These are phyloP conservation scores for Pyrenopolyporus hunteri DNA, from an alignment of 495 filamentous ascomycete genomes.

Conservation along the genomic window DNA sequence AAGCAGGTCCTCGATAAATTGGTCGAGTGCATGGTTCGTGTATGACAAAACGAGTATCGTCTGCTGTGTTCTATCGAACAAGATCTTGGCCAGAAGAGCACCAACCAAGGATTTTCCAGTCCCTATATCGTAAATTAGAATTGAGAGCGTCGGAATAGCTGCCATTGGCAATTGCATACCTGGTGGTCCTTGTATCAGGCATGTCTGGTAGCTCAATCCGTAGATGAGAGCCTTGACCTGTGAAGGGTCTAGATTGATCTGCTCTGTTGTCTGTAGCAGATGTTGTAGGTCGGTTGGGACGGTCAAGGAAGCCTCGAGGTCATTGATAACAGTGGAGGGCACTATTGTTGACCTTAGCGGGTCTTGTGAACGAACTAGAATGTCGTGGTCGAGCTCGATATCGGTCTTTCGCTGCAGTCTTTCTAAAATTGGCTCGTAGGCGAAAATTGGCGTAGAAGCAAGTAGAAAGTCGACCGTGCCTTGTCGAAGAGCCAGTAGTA, in stretches of 20 bases:
- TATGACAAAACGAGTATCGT: slow-evolving; percentile 67
- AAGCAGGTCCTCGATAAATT: slow-evolving; percentile 73
- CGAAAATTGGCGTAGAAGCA: slow-evolving; percentile 72
- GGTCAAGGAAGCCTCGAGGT: slow-evolving; percentile 1
- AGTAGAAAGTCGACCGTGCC: slow-evolving; percentile 55
- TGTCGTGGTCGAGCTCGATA: slow-evolving; percentile 37
- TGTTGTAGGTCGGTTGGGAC: slow-evolving; percentile 10
- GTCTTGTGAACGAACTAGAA: slow-evolving; percentile 25
- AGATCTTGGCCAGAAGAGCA: slow-evolving; percentile 64
- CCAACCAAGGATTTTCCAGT: slow-evolving; percentile 85
- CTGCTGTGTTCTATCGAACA: slow-evolving; percentile 59
- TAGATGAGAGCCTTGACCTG: slow-evolving; percentile 64
- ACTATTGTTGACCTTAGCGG: slow-evolving; percentile 20
- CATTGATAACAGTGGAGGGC: slow-evolving; percentile 3
- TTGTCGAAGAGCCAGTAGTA: slow-evolving; percentile 45
- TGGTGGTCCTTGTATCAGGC: slow-evolving; percentile 77
- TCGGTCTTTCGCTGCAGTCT: slow-evolving; percentile 63
- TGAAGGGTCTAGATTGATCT: slow-evolving; percentile 60
- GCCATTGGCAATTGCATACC: slow-evolving; percentile 51
- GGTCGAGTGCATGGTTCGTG: slow-evolving; percentile 78
- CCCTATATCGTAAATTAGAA: slow-evolving; percentile 51
- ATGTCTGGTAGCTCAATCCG: slow-evolving; percentile 61
- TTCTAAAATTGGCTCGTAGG: slow-evolving; percentile 72
- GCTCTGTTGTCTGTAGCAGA: slow-evolving; percentile 16
- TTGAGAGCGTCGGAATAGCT: background rate